Conservation (phyloP, 2,329 filamentous ascomycete species). For the Drechslerella dactyloides region DNA sequence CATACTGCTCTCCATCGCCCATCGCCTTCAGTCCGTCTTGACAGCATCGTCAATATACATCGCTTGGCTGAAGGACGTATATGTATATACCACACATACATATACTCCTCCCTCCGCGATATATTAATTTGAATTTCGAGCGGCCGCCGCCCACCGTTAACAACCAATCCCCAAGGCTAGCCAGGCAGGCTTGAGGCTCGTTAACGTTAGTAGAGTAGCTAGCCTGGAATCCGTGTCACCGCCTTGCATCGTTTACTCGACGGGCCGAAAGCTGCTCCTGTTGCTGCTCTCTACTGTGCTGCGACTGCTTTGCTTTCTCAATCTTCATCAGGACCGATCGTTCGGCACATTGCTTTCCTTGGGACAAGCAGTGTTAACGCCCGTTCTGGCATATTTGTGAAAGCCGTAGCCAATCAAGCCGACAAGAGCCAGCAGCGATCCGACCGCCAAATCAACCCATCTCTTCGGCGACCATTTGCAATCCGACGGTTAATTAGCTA, state of each 20-base stretch:
- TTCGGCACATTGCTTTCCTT: conserved; percentile 28
- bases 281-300: background rate
- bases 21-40: background rate
- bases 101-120: background rate
- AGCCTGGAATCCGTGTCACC: conserved; percentile 31
- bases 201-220: conserved; percentile 1
- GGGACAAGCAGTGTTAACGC: conserved; percentile 10
- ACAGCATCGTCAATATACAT: background rate
- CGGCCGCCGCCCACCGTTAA: background rate
- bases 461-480: conserved; percentile 30
- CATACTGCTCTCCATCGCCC: conserved; percentile 30
- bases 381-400: conserved; percentile 31
- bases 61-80: background rate
- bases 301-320: background rate
- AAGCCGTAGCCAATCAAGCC: conserved; percentile 50
- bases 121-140: conserved; percentile 1
- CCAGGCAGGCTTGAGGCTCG: background rate
- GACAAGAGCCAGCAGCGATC: conserved; percentile 38
- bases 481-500: conserved; percentile 1
- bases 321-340: conserved; percentile 35
- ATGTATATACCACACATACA: background rate
- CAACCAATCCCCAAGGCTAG: background rate
- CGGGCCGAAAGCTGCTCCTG: conserved; percentile 30
- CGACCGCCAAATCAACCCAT: conserved; percentile 10
- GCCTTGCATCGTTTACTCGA: conserved; percentile 38